Conservation (phyloP, 2,329 filamentous ascomycete species). For the Onygenales sp. region DNA sequence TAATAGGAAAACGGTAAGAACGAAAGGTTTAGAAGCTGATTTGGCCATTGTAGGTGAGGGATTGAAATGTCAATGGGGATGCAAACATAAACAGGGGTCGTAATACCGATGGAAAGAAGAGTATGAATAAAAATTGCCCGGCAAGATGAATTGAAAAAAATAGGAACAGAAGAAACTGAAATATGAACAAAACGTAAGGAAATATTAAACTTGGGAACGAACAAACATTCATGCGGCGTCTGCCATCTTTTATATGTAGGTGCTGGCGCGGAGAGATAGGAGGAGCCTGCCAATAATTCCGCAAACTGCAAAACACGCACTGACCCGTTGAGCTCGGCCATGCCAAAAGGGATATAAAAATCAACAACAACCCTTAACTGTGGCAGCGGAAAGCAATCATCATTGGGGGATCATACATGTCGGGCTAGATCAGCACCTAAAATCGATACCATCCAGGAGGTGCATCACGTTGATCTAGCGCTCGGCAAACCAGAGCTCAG, state of each 20-base stretch:
- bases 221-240: not conserved
- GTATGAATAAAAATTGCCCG: not conserved
- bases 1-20: constrained; percentile 3
- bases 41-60: not conserved
- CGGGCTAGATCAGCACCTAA: not conserved
- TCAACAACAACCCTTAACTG: too few species aligned
- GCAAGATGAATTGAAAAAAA: not conserved
- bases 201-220: not conserved
- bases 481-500: too few species aligned
- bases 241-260: too few species aligned
- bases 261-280: too few species aligned
- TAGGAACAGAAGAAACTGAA: not conserved
- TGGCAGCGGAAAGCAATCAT: too few species aligned
- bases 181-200: not conserved
- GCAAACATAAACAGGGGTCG: not conserved
- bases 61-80: not conserved
- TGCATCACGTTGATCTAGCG: not conserved
- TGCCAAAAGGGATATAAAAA: too few species aligned
- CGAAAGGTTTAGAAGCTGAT: not conserved
- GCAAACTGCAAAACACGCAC: too few species aligned
- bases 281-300: too few species aligned
- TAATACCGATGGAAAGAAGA: not conserved
- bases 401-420: not conserved
- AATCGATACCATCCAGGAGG: not conserved
- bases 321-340: too few species aligned